phyloP scores from a whole-genome alignment of 2,329 filamentous ascomycete genomes.

The Tolypocladium tropicale region DNA sequence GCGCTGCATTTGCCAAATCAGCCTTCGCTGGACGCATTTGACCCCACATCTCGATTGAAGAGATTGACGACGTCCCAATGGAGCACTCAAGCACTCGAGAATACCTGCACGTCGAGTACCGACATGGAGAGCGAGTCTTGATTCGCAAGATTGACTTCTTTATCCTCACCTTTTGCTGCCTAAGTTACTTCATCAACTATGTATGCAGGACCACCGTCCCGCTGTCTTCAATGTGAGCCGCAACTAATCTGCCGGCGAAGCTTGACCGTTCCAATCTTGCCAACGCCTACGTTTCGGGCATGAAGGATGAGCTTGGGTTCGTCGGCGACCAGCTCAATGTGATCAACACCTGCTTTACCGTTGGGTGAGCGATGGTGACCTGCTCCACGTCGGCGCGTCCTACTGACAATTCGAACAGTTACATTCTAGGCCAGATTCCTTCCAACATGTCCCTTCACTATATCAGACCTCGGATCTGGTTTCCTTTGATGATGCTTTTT shows the following conservation, averaged over 20 bases:
- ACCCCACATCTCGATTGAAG: background rate
- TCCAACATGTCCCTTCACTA: slow-evolving; percentile 54
- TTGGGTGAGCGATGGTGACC: slow-evolving; percentile 17
- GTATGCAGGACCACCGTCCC: slow-evolving; percentile 15
- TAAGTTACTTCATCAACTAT: slow-evolving; percentile 46
- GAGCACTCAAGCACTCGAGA: slow-evolving; percentile 11
- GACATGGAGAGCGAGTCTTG: slow-evolving; percentile 31
- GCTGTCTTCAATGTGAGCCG: background rate
- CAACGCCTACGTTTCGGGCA: slow-evolving; percentile 33
- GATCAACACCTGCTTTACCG: slow-evolving; percentile 25
- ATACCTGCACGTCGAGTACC: slow-evolving; percentile 23
- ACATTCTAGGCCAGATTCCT: slow-evolving; percentile 48
- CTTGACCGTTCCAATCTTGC: slow-evolving; percentile 28
- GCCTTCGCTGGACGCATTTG: background rate
- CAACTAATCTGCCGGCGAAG: slow-evolving; percentile 6
- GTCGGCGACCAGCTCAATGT: slow-evolving; percentile 31
- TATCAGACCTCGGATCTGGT: slow-evolving; percentile 52
- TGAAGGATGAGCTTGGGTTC: slow-evolving; percentile 35
- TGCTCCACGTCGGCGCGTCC: background rate
- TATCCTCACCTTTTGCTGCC: slow-evolving; percentile 53
- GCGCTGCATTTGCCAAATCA: background rate
- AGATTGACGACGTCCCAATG: background rate
- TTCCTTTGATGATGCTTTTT: slow-evolving; percentile 51
- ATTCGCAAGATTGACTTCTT: slow-evolving; percentile 54
- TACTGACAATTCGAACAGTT: slow-evolving; percentile 11